These are phyloP conservation scores for Arthonia radiata DNA, from an alignment of 495 filamentous ascomycete genomes.

Conservation along the genomic window DNA sequence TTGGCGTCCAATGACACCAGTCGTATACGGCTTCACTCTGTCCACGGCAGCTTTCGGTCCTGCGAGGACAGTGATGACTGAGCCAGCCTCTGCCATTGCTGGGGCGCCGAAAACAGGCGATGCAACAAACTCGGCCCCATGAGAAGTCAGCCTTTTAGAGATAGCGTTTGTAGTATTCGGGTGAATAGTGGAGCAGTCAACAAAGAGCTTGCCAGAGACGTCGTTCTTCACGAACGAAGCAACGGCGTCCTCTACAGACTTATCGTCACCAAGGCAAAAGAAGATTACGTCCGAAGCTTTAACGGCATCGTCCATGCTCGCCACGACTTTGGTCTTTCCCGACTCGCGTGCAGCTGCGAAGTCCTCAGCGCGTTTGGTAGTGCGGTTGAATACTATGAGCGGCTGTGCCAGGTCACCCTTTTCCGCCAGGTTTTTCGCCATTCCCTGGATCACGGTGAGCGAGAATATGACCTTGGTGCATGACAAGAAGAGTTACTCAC, in stretches of 20 bases:
- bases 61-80: constrained; percentile 53
- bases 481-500: constrained; percentile 22
- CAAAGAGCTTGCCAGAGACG: constrained; percentile 41
- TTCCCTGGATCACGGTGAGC: constrained; percentile 31
- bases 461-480: constrained; percentile 2
- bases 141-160: constrained; percentile 25
- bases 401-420: constrained; percentile 49
- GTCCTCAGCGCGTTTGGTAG: constrained; percentile 13
- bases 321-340: constrained; percentile 33
- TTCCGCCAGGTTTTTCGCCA: constrained; percentile 57
- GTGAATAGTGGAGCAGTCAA: constrained; percentile 77
- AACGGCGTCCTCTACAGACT: constrained; percentile 35
- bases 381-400: constrained; percentile 58
- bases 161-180: constrained; percentile 51
- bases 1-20: constrained; percentile 47
- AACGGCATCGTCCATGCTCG: constrained; percentile 39
- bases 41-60: constrained; percentile 35
- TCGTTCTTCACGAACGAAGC: constrained; percentile 17
- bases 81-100: constrained; percentile 48
- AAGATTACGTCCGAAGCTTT: constrained; percentile 54
- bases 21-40: constrained; percentile 45
- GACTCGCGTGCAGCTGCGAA: constrained; percentile 12
- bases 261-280: constrained; percentile 59
- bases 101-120: constrained; percentile 70
- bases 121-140: constrained; percentile 49